Base-by-base conservation (phyloP, 78 protist species). In the Chrysochromulina parva region DNA sequence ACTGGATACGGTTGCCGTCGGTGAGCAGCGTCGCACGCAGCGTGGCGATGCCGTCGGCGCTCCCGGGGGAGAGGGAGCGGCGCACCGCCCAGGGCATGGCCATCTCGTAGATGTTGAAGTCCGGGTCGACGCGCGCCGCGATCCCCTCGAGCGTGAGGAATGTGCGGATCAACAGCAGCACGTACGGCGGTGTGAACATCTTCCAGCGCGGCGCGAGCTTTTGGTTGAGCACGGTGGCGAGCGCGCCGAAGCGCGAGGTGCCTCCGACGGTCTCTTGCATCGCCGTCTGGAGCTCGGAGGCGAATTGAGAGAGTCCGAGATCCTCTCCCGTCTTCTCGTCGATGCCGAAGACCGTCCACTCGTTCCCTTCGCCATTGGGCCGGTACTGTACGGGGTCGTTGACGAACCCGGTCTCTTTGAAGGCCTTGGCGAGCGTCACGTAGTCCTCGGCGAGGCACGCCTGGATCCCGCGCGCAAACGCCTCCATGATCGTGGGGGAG, bases 81-180 rank as follows among this genome's bases (percentile, higher is more conserved):
- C 50, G 80, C 3, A 71, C 28, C 54, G 80, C 80, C 80, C 80
- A 71, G 50, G 80, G 80, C 54, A 71, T 3, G 13, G 80, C 80
- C 80, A 11, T 11, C 80, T 71, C 80, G 80, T 71, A 71, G 50
- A 71, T 71, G 80, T 71, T 71, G 80, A 71, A 71, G 50, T 71
- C 50, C 26, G 80, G 80, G 50, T 71, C 80, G 54, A 71, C 80
- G 50, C 14, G 3, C 50, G 11, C 50, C 7, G 50, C 80, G 26
- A 71, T 28, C 24, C 80, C 80, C 80, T 71, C 80, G 80, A 71
- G 80, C 48, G 80, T 71, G 20, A 71, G 50, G 80, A 71, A 71
- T 1, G 80, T 71, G 80, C 80, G 80, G 80, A 71, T 71, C 24
- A 71, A 50, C 54, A 71, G 80, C 24, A 71, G 38, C 24, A 71